Conservation (phyloP, 805 yeast genomes). For the Ogataea degrootiae region DNA sequence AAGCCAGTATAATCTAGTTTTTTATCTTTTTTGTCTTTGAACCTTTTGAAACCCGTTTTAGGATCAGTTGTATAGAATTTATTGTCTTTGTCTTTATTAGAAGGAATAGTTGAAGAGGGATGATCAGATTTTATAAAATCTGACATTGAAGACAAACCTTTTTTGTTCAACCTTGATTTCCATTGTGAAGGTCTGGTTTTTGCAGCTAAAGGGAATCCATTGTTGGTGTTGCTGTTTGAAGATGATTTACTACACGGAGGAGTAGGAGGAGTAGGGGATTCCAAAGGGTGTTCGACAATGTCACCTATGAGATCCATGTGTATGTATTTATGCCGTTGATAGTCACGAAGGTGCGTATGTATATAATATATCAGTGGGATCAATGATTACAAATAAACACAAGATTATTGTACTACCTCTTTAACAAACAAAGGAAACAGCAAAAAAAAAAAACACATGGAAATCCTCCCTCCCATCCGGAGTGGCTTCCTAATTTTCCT, state of each 20-base stretch:
- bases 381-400: no score
- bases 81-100: not conserved
- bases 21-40: slow-evolving; percentile 10
- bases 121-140: slow-evolving; percentile 11
- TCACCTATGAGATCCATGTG: slow-evolving; percentile 68
- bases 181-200: slow-evolving; percentile 43
- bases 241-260: slow-evolving; percentile 6
- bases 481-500: no score
- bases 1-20: slow-evolving; percentile 23
- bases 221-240: not conserved
- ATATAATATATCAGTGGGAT: no score
- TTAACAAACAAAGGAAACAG: no score
- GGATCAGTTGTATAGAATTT: not conserved
- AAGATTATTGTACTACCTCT: no score
- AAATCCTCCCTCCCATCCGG: no score
- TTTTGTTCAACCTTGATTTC: slow-evolving; percentile 39
- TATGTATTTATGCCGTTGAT: no score
- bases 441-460: no score
- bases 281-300: slow-evolving; percentile 56
- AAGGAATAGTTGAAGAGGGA: not conserved
- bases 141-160: slow-evolving; percentile 28
- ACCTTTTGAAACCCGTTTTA: slow-evolving; percentile 8
- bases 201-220: slow-evolving; percentile 34
- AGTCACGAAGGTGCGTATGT: no score
- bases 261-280: slow-evolving; percentile 23